Evolutionary conservation across 805 yeast genomes (phyloP), one percentile per base, ranked within the genome.

Genomic region (Cyberlindnera bimundalis): DNA sequence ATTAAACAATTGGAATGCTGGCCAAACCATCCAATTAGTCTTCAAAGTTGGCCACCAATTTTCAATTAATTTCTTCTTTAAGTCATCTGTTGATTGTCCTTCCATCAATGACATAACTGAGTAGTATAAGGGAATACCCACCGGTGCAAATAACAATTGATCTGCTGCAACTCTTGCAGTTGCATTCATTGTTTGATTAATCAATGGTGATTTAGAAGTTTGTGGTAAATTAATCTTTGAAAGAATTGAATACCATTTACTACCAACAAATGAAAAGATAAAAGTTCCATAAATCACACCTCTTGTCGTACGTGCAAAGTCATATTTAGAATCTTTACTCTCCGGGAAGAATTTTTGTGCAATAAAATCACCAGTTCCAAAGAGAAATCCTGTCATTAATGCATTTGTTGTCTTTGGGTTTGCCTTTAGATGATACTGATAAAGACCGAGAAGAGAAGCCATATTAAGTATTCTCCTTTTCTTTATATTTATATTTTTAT

Each of bases 21-120:
- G 98, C 99, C 98, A 93, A 11, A 91, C 83, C 37, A 70, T 56
- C 90, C 95, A 88, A 60, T 89, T 90, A 14, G 84, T 71, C 25
- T 68, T 59, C 30, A 90, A 62, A 0, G 96, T 89, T 4, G 73
- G 70, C 80, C 79, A 65, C 76, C 78, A 78, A 44, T 80, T 77
- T 13, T 67, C 62, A 3, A 62, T 34, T 18, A 82, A 52, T 47
- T 75, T 80, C 5, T 49, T 35, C 38, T 59, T 55, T 13, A 79
- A 66, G 17, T 66, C 67, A 0, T 59, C 58, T 4, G 62, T 28
- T 0, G 73, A 56, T 35, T 71, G 65, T 12, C 74, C 71, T 56
- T 87, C 93, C 68, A 90, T 59, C 4, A 78, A 28, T 0, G 90
- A 72, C 80, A 88, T 81, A 29, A 74, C 68, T 1, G 78, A 55